A percentile compares a stretch with the other conserved stretches of the same genome.
Conservation (phyloP, 495 filamentous ascomycete species). For the Astrocystis sublimbata region DNA sequence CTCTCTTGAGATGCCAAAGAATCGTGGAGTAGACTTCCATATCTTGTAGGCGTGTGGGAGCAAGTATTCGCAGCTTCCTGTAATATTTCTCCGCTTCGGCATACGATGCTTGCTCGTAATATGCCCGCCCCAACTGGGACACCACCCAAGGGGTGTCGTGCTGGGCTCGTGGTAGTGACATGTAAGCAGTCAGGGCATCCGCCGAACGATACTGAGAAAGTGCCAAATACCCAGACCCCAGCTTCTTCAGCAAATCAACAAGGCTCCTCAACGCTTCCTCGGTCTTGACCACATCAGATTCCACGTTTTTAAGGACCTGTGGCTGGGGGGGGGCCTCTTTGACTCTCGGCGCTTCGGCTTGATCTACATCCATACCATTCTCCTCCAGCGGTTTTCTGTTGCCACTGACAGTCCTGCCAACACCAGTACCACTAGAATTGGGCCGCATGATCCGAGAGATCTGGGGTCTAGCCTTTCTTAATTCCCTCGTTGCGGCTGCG, state of each 20-base stretch:
- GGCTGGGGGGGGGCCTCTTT: constrained; percentile 38
- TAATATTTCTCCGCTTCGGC: constrained; percentile 84
- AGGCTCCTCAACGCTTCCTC: constrained; percentile 76
- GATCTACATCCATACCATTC: constrained; percentile 62
- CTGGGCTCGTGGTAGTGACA: constrained; percentile 67
- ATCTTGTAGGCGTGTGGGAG: constrained; percentile 79
- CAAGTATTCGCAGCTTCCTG: constrained; percentile 67
- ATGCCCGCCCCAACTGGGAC: constrained; percentile 81
- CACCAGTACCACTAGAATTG: constrained; percentile 59
- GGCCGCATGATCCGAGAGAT: constrained; percentile 53
- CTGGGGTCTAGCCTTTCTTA: constrained; percentile 75
- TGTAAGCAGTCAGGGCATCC: constrained; percentile 72
- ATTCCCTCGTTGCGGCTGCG: constrained; percentile 64
- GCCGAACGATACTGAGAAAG: constrained; percentile 75
- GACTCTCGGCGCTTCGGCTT: constrained; percentile 54
- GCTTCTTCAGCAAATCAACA: constrained; percentile 77
- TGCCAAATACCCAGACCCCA: constrained; percentile 76
- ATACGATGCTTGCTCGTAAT: constrained; percentile 86
- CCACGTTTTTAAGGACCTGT: constrained; percentile 44
- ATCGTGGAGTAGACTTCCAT: constrained; percentile 98
- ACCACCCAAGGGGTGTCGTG: constrained; percentile 95
- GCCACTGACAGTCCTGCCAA: constrained; percentile 84
- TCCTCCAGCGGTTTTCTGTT: constrained; percentile 72
- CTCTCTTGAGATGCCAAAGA: constrained; percentile 93
- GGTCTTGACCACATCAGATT: constrained; percentile 55